phyloP scores from a whole-genome alignment of 345 rosid genomes.

The Aegle marmelos region DNA sequence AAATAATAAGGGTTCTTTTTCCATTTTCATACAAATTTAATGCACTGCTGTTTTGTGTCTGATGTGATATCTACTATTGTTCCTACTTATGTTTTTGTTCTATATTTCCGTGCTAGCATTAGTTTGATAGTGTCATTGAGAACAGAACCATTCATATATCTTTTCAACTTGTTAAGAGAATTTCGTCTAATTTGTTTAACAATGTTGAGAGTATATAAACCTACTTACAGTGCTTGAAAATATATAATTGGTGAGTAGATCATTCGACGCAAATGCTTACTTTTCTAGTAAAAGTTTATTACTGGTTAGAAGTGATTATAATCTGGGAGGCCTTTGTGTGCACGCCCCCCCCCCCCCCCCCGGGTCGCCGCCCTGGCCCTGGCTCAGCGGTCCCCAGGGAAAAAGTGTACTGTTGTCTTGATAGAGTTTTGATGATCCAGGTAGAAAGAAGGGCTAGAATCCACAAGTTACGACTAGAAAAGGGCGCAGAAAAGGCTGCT shows the following conservation, averaged over 20 bases:
- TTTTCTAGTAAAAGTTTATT: neutral
- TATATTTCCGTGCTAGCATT: neutral
- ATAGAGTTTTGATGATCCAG: constrained; percentile 30
- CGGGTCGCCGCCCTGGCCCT: no score
- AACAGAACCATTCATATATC: neutral
- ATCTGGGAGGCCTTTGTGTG: no score
- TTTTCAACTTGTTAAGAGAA: neutral
- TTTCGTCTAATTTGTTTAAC: neutral
- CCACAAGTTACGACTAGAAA: constrained; percentile 71
- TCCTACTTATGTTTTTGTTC: neutral
- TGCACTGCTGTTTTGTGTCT: neutral
- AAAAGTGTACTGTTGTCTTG: neutral
- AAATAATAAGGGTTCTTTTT: neutral
- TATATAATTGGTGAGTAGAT: neutral
- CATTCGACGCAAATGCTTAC: neutral
- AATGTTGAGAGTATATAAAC: neutral
- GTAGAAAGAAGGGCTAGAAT: constrained; percentile 73
- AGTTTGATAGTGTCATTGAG: neutral
- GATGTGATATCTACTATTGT: neutral
- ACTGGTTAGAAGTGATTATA: no score
- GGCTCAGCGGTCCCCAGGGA: no score
- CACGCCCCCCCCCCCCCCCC: accelerated
- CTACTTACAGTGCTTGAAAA: neutral
- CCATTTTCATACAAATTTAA: neutral
- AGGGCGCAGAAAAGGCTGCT: constrained; percentile 80